Evolutionary conservation across 2,329 filamentous ascomycete species (phyloP).

Genomic region (Fusarium nanum): DNA sequence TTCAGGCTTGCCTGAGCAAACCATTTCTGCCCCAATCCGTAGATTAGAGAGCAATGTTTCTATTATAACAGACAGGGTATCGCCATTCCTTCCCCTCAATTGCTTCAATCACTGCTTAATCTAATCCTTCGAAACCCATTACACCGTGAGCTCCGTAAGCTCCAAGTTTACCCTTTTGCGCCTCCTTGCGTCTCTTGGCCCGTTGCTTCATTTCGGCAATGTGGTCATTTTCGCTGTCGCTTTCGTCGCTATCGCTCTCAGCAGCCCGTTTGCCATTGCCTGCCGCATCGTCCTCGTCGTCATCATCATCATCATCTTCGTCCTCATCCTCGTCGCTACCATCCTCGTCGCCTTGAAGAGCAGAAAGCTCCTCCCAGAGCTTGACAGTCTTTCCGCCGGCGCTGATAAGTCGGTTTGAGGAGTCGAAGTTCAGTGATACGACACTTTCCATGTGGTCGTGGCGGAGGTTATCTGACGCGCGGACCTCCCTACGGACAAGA

Average conservation of each 20-base stretch:
- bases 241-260: slow-evolving; percentile 63
- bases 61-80: slow-evolving; percentile 25
- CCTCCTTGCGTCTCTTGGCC: slow-evolving; percentile 58
- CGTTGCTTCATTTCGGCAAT: slow-evolving; percentile 58
- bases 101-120: slow-evolving; percentile 45
- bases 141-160: slow-evolving; percentile 64
- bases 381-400: slow-evolving; percentile 89
- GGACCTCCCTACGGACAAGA: slow-evolving; percentile 78
- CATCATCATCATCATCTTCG: slow-evolving; percentile 63
- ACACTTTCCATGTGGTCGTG: slow-evolving; percentile 93
- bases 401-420: slow-evolving; percentile 86
- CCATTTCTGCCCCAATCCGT: not conserved
- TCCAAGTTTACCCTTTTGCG: slow-evolving; percentile 57
- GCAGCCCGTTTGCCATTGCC: slow-evolving; percentile 60
- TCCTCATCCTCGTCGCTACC: slow-evolving; percentile 49
- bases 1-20: not conserved
- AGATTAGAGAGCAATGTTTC: not conserved
- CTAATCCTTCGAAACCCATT: slow-evolving; percentile 62
- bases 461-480: slow-evolving; percentile 67
- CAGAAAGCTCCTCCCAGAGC: slow-evolving; percentile 88
- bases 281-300: slow-evolving; percentile 57
- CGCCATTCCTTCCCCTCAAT: not conserved
- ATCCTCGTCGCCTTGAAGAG: slow-evolving; percentile 57
- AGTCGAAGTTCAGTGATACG: slow-evolving; percentile 84
- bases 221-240: slow-evolving; percentile 52